Conservation (phyloP, 306 rosid species). For the Lablab purpureus region DNA sequence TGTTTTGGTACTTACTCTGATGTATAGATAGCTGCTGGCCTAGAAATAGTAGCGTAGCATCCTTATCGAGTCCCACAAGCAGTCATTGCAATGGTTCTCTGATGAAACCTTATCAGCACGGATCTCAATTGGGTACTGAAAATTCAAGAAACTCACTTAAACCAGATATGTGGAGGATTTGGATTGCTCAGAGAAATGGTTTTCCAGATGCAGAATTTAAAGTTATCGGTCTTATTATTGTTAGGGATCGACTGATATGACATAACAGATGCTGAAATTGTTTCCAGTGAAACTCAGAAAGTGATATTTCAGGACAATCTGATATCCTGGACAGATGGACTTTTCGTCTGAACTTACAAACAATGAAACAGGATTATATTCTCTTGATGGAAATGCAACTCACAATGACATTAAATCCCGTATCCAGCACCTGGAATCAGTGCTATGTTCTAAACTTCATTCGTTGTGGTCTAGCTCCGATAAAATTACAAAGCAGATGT, state of each 20-base stretch:
- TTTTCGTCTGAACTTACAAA: slow-evolving; percentile 33
- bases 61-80: slow-evolving; percentile 49
- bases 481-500: slow-evolving; percentile 43
- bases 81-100: slow-evolving; percentile 43
- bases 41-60: slow-evolving; percentile 48
- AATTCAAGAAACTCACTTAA: slow-evolving; percentile 48
- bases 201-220: slow-evolving; percentile 56
- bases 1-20: slow-evolving; percentile 55
- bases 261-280: slow-evolving; percentile 68
- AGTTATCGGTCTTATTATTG: slow-evolving; percentile 58
- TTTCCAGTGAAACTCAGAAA: slow-evolving; percentile 44
- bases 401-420: slow-evolving; percentile 57
- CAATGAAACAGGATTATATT: slow-evolving; percentile 47
- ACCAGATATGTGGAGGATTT: slow-evolving; percentile 71
- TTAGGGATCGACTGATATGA: slow-evolving; percentile 44
- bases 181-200: slow-evolving; percentile 74
- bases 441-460: slow-evolving; percentile 67
- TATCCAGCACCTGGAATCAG: slow-evolving; percentile 67
- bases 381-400: slow-evolving; percentile 45
- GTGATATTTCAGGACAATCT: slow-evolving; percentile 46
- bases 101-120: slow-evolving; percentile 49
- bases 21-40: slow-evolving; percentile 67
- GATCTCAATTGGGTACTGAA: slow-evolving; percentile 50
- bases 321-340: slow-evolving; percentile 46
- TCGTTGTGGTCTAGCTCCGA: slow-evolving; percentile 60